Evolutionary conservation across 495 filamentous ascomycete genomes (phyloP).

Genomic region (Cercophora samala): DNA sequence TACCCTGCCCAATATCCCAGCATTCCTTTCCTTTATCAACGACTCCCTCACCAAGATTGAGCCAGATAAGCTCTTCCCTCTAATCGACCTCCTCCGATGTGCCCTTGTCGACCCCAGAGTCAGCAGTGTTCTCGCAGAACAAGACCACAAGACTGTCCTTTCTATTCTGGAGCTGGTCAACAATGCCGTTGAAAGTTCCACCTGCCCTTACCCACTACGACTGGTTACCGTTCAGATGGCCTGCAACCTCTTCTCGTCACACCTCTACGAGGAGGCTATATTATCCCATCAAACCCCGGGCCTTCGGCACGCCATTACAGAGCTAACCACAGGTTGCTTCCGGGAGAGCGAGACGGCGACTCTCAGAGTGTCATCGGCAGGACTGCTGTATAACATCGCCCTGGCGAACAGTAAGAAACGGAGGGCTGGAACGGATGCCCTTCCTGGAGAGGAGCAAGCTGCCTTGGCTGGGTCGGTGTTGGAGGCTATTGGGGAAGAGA

Average conservation of each 20-base stretch:
- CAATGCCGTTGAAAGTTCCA: conserved; percentile 29
- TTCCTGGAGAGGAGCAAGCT: conserved; percentile 68
- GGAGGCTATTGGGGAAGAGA: conserved; percentile 68
- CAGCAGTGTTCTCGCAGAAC: conserved; percentile 79
- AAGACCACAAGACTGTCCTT: conserved; percentile 58
- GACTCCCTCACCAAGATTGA: conserved; percentile 50
- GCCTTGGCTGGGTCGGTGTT: conserved; percentile 73
- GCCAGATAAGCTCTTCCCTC: conserved; percentile 63
- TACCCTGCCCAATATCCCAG: conserved; percentile 57
- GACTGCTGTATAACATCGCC: conserved; percentile 80
- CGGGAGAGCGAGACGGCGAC: conserved; percentile 52
- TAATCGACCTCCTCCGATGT: conserved; percentile 77
- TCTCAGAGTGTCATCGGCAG: conserved; percentile 71
- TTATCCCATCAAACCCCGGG: conserved; percentile 33
- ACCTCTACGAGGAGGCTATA: conserved; percentile 52
- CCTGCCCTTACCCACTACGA: conserved; percentile 70
- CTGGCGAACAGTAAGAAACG: conserved; percentile 64
- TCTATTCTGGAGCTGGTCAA: conserved; percentile 61
- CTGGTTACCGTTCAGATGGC: conserved; percentile 69
- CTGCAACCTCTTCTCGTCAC: conserved; percentile 61
- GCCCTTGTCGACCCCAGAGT: conserved; percentile 77
- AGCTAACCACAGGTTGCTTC: conserved; percentile 52
- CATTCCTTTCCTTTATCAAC: conserved; percentile 53
- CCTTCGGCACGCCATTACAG: conserved; percentile 41
- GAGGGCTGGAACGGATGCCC: conserved; percentile 53